Evolutionary conservation across 257 asterid genomes (phyloP).

Genomic region (Henckelia pumila): DNA sequence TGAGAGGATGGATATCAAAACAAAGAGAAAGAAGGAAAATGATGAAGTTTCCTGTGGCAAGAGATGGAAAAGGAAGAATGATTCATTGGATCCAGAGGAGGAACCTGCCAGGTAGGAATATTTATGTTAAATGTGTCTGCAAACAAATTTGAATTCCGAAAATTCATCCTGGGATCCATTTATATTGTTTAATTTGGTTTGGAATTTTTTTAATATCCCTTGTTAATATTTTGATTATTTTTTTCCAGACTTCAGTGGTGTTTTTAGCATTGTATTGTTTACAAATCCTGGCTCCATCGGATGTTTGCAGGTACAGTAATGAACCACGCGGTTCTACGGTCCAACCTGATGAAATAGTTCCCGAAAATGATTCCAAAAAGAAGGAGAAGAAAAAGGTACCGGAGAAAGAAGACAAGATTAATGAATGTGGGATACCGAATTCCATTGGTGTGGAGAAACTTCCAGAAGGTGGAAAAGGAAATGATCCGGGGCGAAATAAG

Average conservation of each 20-base stretch:
- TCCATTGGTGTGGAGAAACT: conserved; percentile 32
- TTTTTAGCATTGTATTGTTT: too few species aligned
- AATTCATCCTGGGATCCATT: not conserved
- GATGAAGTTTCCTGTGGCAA: conserved; percentile 32
- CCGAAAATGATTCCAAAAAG: conserved; percentile 38
- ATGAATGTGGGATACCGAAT: conserved; percentile 28
- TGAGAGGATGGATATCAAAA: conserved; percentile 32
- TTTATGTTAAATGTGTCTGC: too few species aligned
- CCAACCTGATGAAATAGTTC: conserved; percentile 26
- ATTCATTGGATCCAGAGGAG: conserved; percentile 39
- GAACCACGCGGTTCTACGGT: conserved; percentile 24
- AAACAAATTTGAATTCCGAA: not conserved
- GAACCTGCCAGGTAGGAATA: conserved; percentile 47
- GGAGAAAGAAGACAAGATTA: conserved; percentile 36
- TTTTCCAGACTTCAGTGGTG: too few species aligned
- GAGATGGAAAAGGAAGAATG: conserved; percentile 57
- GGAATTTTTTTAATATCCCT: not conserved
- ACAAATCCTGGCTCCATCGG: not conserved
- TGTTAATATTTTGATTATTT: too few species aligned
- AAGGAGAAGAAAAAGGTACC: conserved; percentile 41
- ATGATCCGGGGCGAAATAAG: conserved; percentile 37
- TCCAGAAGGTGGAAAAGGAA: conserved; percentile 40
- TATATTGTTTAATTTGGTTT: conserved; percentile 9
- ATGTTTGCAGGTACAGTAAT: conserved; percentile 33
- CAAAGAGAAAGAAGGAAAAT: conserved; percentile 35